Base-by-base conservation (phyloP, 78 protist species). In the Polysphondylium violaceum region DNA sequence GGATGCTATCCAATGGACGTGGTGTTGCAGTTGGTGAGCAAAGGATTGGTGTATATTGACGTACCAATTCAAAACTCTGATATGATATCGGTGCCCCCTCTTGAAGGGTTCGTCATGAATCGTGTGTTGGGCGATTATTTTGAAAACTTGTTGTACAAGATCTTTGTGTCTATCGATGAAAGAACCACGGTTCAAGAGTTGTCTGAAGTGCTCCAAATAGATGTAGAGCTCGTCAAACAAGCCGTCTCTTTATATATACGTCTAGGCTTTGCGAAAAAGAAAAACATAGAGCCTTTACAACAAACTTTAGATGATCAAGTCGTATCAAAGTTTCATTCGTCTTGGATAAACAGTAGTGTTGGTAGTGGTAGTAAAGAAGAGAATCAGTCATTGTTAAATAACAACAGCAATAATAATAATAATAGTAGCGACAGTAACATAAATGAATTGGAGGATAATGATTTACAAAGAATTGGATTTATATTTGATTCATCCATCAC, bases 31-130 rank as follows among this genome's bases (percentile, higher is more conserved):
- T 33, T 92, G 75, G 25, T 83, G 6, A 11, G 73, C 0, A 86
- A 65, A 69, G 95, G 93, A n/a, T 40, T 86, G 35, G 61, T 93
- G 23, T 93, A 81, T 21, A 38, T 87, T 27, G 83, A 64, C 25
- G 86, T 93, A 25, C 95, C 93, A 0, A 78, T 93, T 19, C n/a
- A 33, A 29, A 68, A 93, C 53, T 33, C 59, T 16, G 95, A 93
- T 51, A 36, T 29, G 5, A 76, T 93, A 7, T 44, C 85, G 1
- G 94, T 98, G 16, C 99, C 98, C 3, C 98, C 98, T 1, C 87
- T 98, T 23, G 89, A 93, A 35, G 89, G 91, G 19, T 98, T 98
- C 19, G 98, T 98, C 21, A 98, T 98, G 99, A 98, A 98, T 72
- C 79, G 99, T 21, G 94, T 95, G 17, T 36, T 29, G 3, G 88